A percentile compares a stretch with the other conserved stretches of the same genome.
phyloP scores from a whole-genome alignment of 768 basidiomycete species.

The Lentinula sp. region DNA sequence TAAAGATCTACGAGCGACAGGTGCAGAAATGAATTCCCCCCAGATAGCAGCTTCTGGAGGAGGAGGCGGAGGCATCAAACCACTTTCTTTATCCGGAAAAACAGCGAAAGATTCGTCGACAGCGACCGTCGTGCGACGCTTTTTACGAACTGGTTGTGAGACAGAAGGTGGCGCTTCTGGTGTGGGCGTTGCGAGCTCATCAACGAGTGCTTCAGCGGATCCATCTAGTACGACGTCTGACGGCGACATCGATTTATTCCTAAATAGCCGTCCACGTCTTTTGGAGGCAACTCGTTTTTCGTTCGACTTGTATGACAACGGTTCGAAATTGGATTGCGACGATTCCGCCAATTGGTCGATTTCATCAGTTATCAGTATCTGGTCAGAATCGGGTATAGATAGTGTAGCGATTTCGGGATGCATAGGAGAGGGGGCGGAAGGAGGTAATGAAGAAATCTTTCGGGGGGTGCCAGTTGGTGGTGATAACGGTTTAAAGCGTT shows the following conservation, averaged over 20 bases:
- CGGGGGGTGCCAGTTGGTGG: not conserved
- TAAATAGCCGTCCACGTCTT: not conserved
- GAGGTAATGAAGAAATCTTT: not conserved
- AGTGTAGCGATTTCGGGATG: conserved; percentile 23
- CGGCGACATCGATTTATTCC: not conserved
- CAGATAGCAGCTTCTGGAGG: not conserved
- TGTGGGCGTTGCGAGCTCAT: conserved; percentile 2
- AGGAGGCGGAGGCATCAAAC: not conserved
- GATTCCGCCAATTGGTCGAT: not conserved
- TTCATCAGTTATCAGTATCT: not conserved
- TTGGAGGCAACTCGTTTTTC: not conserved
- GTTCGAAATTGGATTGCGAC: not conserved
- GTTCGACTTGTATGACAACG: not conserved
- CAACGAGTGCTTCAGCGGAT: not conserved
- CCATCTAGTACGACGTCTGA: not conserved
- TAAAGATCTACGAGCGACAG: not conserved
- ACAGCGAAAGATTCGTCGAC: not conserved
- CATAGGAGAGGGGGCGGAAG: conserved; percentile 14
- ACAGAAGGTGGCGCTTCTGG: not conserved
- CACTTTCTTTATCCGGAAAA: not conserved
- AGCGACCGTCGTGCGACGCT: not conserved
- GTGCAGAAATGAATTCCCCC: not conserved
- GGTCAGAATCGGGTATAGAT: conserved; percentile 8
- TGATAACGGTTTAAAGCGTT: not conserved
- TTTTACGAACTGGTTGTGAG: not conserved